Percentiles rank a stretch among this genome's conserved stretches.
Evolutionary conservation across 306 rosid genomes (phyloP).

Genomic region (Ormosia emarginata): DNA sequence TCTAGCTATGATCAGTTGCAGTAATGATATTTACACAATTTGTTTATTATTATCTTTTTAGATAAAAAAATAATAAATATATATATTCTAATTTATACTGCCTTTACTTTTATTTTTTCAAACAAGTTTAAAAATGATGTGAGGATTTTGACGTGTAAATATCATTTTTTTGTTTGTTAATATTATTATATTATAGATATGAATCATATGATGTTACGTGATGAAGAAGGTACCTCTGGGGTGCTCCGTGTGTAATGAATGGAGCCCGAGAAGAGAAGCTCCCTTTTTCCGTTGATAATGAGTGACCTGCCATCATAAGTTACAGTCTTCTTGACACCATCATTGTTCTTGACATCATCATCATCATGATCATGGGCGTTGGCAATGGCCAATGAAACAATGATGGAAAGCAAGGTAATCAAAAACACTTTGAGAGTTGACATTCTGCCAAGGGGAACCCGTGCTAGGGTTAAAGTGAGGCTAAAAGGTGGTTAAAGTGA

Average conservation of each 20-base stretch:
- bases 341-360: no score
- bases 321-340: neutral
- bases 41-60: no score
- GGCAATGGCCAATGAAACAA: neutral
- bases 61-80: no score
- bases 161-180: no score
- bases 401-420: neutral
- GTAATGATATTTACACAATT: no score
- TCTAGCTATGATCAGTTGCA: neutral
- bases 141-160: no score
- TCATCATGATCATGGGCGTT: neutral
- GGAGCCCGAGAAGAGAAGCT: slow-evolving; percentile 81
- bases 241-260: slow-evolving; percentile 84
- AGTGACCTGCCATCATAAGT: slow-evolving; percentile 41
- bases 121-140: no score
- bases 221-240: slow-evolving; percentile 45
- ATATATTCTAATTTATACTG: no score
- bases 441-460: neutral
- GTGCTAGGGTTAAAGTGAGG: neutral
- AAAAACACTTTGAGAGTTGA: slow-evolving; percentile 5
- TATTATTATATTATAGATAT: neutral
- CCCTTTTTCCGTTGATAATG: slow-evolving; percentile 48
- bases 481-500: neutral
- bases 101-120: no score
- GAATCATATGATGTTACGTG: neutral